Conservation (phyloP, 805 yeast species). For the Lachancea cidri region DNA sequence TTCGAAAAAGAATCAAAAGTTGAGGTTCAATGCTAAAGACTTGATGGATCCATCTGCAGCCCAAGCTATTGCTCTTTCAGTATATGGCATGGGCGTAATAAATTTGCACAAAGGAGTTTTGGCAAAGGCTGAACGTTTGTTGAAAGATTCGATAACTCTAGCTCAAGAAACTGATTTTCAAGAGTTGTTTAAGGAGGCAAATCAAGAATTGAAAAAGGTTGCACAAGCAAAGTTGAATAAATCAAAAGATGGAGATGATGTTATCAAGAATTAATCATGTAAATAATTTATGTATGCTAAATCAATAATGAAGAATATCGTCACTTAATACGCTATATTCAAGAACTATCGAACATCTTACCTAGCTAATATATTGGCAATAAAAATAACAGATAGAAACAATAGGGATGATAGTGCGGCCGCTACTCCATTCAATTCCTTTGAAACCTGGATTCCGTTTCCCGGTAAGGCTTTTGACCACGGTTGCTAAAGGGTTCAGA, state of each 20-base stretch:
- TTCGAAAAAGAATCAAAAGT: slow-evolving; percentile 33
- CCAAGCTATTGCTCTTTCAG: slow-evolving; percentile 72
- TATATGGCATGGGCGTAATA: slow-evolving; percentile 82
- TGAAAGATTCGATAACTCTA: slow-evolving; percentile 65
- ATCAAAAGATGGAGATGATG: neutral
- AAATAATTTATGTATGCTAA: neutral
- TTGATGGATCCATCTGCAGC: slow-evolving; percentile 42
- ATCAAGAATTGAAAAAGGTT: slow-evolving; percentile 57
- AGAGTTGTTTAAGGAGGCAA: slow-evolving; percentile 59
- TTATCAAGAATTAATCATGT: neutral
- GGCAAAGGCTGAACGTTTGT: slow-evolving; percentile 51
- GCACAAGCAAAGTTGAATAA: slow-evolving; percentile 21
- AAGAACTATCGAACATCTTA: too few species aligned
- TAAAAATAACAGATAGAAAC: too few species aligned
- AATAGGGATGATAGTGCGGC: too few species aligned
- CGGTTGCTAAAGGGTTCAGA: too few species aligned
- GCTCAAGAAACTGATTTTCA: slow-evolving; percentile 63
- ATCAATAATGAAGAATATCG: too few species aligned
- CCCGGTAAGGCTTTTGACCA: too few species aligned
- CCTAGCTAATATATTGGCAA: too few species aligned
- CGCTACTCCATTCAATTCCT: too few species aligned
- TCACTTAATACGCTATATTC: too few species aligned
- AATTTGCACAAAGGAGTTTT: slow-evolving; percentile 54
- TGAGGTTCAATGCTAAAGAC: slow-evolving; percentile 30
- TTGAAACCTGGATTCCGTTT: too few species aligned